phyloP scores from a whole-genome alignment of 1,139 yeast genomes.

The Kurtzmaniella natalensis region DNA sequence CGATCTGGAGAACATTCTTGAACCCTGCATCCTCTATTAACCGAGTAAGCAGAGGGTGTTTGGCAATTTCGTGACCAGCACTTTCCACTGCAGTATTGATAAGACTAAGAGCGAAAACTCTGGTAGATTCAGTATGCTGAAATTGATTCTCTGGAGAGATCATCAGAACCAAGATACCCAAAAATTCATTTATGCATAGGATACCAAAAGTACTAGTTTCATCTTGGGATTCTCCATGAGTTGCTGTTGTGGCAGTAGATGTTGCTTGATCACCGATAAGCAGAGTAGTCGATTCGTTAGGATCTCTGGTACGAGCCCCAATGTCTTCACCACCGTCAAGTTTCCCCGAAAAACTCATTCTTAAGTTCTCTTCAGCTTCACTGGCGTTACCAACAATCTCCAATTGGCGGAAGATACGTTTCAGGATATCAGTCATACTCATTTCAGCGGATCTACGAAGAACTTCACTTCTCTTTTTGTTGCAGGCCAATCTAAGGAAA shows the following conservation, averaged over 20 bases:
- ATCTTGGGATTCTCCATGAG: neutral
- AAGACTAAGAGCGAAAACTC: conserved; percentile 76
- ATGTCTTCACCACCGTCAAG: conserved; percentile 21
- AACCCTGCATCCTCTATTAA: conserved; percentile 76
- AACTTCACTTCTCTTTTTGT: conserved; percentile 86
- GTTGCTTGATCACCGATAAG: neutral
- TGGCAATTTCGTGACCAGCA: conserved; percentile 63
- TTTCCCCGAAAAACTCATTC: conserved; percentile 2
- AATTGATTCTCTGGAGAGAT: conserved; percentile 78
- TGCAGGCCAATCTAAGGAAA: conserved; percentile 87
- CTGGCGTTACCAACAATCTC: conserved; percentile 13
- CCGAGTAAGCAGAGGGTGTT: conserved; percentile 62
- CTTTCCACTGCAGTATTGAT: conserved; percentile 80
- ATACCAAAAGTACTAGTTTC: conserved; percentile 55
- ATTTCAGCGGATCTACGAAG: conserved; percentile 86
- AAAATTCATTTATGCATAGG: conserved; percentile 61
- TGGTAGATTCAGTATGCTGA: conserved; percentile 83
- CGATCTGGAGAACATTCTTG: conserved; percentile 75
- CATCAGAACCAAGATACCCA: conserved; percentile 77
- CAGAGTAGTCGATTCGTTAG: neutral
- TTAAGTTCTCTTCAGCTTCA: conserved; percentile 1
- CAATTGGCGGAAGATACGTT: conserved; percentile 61
- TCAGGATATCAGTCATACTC: conserved; percentile 69
- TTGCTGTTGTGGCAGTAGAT: too few relatives aligned
- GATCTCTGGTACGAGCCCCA: conserved; percentile 41